Base-by-base conservation (phyloP, 225 moss, liverwort and hornwort genomes). In the Marchantia polymorpha region DNA sequence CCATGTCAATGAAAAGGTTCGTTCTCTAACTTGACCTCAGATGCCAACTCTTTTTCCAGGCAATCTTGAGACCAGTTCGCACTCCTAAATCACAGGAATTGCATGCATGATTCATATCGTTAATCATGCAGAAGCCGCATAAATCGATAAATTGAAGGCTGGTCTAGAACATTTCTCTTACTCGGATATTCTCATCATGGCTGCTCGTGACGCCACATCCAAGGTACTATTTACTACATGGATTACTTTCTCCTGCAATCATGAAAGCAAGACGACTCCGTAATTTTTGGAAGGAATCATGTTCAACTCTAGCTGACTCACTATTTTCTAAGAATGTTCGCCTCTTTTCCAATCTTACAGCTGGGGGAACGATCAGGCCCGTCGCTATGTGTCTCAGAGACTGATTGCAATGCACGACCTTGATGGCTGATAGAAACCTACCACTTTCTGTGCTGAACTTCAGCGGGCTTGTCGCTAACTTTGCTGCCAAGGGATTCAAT, bases 121-220 rank as follows among this genome's bases (percentile, higher is more conserved):
- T 39, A 2, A 2, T 39, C 39, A 39, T 2, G 39, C 22, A 27
- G 76, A 39, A 47, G 13, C 54, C 29, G 61, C 39, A 13, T 61
- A 77, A 46, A 25, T 77, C 0, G 76, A 77, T 22, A 22, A 77
- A 30, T 63, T 77, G 61, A 77, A 77, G 76, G 59, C 76, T 63
- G 76, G 19, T 7, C 76, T 77, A 20, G 56, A 77, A 9, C n/a
- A 27, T 17, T 39, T 10, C 0, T 74, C 74, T 10, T 88, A 83
- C 61, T 83, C 88, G 12, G 88, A 88, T 64, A 79, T 88, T 68
- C 7, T 88, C 0, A 19, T 22, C 8, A 79, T 56, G 53, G 85
- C 85, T 14, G 79, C 85, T 52, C 81, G 88, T 13, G 85, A 85
- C 51, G 72, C 74, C 64, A 83, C 85, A 16, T 26, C 60, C 1